phyloP scores from a whole-genome alignment of 1,139 yeast species.

The Nadsonia commutata region DNA sequence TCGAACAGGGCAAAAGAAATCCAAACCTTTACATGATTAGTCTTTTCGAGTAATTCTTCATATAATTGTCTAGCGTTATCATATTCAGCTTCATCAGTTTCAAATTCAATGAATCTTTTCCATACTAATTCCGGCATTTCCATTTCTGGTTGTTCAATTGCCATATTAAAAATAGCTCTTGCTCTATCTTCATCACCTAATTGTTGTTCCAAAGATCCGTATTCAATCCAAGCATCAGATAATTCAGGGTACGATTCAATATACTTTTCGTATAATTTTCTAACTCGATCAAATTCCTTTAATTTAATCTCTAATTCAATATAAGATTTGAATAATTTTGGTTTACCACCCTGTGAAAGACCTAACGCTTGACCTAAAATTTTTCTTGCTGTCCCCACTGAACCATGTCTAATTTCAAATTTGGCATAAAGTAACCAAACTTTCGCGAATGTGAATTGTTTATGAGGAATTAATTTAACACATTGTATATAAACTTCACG shows the following conservation, averaged over 20 bases:
- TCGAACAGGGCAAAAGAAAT: conserved; percentile 60
- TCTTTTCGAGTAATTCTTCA: conserved; percentile 27
- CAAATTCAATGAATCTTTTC: conserved; percentile 41
- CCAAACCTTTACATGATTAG: conserved; percentile 38
- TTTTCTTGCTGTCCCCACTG: conserved; percentile 43
- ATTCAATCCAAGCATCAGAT: conserved; percentile 37
- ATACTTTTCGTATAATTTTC: conserved; percentile 57
- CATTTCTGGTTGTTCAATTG: conserved; percentile 25
- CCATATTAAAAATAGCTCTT: conserved; percentile 44
- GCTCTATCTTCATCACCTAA: conserved; percentile 62
- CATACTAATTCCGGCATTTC: conserved; percentile 29
- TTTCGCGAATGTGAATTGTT: conserved; percentile 49
- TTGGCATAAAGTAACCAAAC: conserved; percentile 61
- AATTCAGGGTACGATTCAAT: conserved; percentile 38
- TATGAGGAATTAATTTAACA: conserved; percentile 40
- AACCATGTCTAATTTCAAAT: conserved; percentile 54
- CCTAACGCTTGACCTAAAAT: conserved; percentile 66
- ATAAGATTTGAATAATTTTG: conserved; percentile 46
- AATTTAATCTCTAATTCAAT: conserved; percentile 37
- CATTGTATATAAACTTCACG: conserved; percentile 38
- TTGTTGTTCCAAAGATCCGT: conserved; percentile 51
- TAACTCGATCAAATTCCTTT: conserved; percentile 43
- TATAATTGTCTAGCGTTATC: conserved; percentile 41
- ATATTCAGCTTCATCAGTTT: conserved; percentile 44
- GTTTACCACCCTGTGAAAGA: conserved; percentile 34